Percentiles rank a stretch among this genome's conserved stretches.
phyloP scores from a whole-genome alignment of 2,329 filamentous ascomycete species.

The Nectriaceae sp. region DNA sequence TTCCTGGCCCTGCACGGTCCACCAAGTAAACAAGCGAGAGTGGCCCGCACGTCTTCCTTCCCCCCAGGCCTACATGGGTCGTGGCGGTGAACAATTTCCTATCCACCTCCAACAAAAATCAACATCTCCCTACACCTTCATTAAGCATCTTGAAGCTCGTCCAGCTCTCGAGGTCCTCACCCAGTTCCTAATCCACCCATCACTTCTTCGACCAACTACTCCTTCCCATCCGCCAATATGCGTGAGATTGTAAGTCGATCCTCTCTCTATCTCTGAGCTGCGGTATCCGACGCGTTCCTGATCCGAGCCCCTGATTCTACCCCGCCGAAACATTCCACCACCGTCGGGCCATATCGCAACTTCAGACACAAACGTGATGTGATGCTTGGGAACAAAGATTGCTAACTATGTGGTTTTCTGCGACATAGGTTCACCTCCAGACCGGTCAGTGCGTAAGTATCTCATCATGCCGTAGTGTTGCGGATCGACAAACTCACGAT shows the following conservation, averaged over 20 bases:
- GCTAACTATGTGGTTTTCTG: conserved; percentile 56
- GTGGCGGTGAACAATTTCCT: conserved; percentile 40
- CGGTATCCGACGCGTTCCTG: conserved; percentile 41
- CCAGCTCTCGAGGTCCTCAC: conserved; percentile 34
- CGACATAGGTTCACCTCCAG: conserved; percentile 93
- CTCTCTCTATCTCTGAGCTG: conserved; percentile 1
- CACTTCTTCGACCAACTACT: conserved; percentile 24
- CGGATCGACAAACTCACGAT: conserved; percentile 37
- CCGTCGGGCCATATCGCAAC: conserved; percentile 13
- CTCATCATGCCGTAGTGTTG: conserved; percentile 5
- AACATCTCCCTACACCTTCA: conserved; percentile 34
- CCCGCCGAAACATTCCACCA: conserved; percentile 33
- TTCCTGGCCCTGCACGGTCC: conserved; percentile 32
- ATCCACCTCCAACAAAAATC: conserved; percentile 36
- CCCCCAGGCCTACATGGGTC: conserved; percentile 7
- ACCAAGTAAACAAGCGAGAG: conserved; percentile 38
- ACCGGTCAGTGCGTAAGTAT: conserved; percentile 94
- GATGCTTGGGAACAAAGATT: conserved; percentile 28
- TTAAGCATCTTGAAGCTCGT: conserved; percentile 36
- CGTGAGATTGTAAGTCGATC: conserved; percentile 66
- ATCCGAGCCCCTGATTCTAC: conserved; percentile 38
- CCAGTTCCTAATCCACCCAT: conserved; percentile 22
- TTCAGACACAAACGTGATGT: conserved; percentile 8
- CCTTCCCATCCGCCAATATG: conserved; percentile 53
- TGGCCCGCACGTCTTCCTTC: conserved; percentile 29